These are phyloP conservation scores for Glycine tomentella DNA, from an alignment of 306 rosid species.

Conservation along the genomic window DNA sequence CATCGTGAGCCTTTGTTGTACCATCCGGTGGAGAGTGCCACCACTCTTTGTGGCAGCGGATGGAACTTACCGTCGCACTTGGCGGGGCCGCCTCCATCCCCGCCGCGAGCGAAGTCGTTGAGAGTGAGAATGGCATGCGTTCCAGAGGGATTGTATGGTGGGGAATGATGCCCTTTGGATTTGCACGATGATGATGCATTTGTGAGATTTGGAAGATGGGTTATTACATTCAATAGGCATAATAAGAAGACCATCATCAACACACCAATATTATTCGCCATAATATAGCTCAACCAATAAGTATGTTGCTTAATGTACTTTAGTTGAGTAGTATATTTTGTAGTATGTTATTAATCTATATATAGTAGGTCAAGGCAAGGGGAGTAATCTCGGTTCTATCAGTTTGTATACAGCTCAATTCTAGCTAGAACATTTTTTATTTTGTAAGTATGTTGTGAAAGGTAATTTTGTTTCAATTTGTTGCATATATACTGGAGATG, in stretches of 20 bases:
- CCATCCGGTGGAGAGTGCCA: slow-evolving; percentile 9
- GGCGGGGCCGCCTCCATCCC: slow-evolving; percentile 17
- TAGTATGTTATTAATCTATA: too few species aligned
- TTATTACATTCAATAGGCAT: neutral
- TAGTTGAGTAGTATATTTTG: too few species aligned
- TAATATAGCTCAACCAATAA: too few species aligned
- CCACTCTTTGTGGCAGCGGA: slow-evolving; percentile 3
- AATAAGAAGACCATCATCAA: neutral
- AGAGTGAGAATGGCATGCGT: slow-evolving; percentile 1
- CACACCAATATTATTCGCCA: neutral
- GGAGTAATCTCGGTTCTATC: neutral
- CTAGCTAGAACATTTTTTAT: too few species aligned
- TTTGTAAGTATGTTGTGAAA: too few species aligned
- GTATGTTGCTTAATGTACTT: too few species aligned
- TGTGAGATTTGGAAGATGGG: neutral
- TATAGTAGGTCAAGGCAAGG: too few species aligned
- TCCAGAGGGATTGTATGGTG: neutral
- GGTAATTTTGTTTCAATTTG: too few species aligned
- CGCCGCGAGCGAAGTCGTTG: slow-evolving; percentile 22
- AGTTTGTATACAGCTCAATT: neutral
- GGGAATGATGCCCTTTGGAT: neutral
- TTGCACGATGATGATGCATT: neutral
- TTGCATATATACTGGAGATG: too few species aligned
- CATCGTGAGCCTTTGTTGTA: neutral
- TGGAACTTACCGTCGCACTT: slow-evolving; percentile 20